A percentile compares a stretch with the other conserved stretches of the same genome.
phyloP scores from a whole-genome alignment of 345 rosid genomes.

The Geranium brycei region DNA sequence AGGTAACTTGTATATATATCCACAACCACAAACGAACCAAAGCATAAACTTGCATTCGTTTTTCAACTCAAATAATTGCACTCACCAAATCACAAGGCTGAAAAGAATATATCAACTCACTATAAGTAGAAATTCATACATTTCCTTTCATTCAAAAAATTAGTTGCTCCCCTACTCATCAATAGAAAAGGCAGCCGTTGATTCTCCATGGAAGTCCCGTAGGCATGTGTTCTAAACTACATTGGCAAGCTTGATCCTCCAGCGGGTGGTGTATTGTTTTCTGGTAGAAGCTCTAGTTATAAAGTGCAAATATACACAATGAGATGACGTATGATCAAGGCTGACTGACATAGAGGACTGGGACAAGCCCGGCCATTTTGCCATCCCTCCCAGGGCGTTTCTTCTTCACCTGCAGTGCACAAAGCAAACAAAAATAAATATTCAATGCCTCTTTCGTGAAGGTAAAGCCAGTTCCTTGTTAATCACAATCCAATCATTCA shows the following conservation, averaged over 20 bases:
- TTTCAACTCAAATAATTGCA: no score
- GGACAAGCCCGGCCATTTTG: constrained; percentile 94
- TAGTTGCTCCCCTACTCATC: neutral
- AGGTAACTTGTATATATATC: no score
- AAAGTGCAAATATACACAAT: neutral
- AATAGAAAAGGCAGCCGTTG: no score
- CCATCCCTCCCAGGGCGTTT: constrained; percentile 96
- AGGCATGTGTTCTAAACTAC: no score
- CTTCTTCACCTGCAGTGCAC: constrained; percentile 69
- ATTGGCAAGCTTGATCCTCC: neutral
- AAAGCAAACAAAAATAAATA: neutral
- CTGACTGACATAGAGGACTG: constrained; percentile 84
- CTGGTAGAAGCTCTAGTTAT: neutral
- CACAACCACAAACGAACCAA: no score
- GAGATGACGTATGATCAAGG: constrained; percentile 15
- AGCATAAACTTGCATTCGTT: no score
- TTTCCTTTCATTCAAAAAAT: neutral
- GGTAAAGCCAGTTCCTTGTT: no score
- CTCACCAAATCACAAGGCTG: no score
- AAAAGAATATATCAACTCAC: no score
- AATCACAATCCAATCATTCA: no score
- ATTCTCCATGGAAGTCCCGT: neutral
- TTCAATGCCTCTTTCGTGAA: no score
- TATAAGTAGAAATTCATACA: no score
- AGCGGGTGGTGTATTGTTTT: neutral